phyloP scores from a whole-genome alignment of 306 rosid genomes.

The Castanopsis chinensis region DNA sequence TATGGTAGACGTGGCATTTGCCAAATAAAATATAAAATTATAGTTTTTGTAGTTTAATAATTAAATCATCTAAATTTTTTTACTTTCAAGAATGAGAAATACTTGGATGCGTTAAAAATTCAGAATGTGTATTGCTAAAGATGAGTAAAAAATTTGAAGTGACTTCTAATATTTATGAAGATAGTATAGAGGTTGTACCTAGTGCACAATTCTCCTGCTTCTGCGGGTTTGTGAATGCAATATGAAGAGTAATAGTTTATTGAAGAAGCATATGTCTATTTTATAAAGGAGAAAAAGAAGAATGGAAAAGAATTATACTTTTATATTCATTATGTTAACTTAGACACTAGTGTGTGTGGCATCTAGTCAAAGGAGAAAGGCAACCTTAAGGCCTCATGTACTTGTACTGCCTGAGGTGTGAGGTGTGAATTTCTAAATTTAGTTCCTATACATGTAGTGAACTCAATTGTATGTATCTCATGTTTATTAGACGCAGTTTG shows the following conservation, averaged over 20 bases:
- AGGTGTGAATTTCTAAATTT: too few relatives aligned
- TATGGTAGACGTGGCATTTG: background rate
- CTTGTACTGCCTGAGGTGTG: too few relatives aligned
- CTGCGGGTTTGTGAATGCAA: background rate
- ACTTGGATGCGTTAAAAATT: background rate
- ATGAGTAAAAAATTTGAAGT: background rate
- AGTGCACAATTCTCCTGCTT: too few relatives aligned
- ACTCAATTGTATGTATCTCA: too few relatives aligned
- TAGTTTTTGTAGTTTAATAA: background rate
- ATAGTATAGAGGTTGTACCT: too few relatives aligned
- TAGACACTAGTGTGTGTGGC: background rate
- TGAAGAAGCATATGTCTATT: background rate
- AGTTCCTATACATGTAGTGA: too few relatives aligned
- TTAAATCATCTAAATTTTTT: background rate
- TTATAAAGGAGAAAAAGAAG: background rate
- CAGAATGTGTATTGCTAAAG: background rate
- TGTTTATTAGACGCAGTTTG: too few relatives aligned
- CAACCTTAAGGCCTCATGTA: too few relatives aligned
- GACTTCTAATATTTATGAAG: background rate
- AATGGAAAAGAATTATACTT: background rate
- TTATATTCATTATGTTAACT: background rate
- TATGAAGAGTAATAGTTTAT: background rate
- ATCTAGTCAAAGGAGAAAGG: too few relatives aligned
- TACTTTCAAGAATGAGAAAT: background rate
- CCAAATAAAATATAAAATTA: background rate